A percentile compares a stretch with the other conserved stretches of the same genome.
Conservation (phyloP, 805 yeast genomes). For the Saturnispora galanensis region DNA sequence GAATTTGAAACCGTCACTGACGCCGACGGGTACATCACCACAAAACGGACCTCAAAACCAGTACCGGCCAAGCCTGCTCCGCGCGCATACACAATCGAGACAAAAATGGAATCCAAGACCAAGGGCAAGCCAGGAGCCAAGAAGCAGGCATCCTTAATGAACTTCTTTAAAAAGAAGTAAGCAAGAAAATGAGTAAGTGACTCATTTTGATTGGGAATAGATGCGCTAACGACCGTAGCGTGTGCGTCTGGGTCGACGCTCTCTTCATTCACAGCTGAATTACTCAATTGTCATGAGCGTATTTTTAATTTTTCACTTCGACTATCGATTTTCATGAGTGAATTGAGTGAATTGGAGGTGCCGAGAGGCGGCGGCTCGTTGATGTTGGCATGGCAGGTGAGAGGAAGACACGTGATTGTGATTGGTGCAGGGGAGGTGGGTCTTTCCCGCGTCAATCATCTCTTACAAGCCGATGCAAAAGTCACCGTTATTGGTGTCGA, state of each 20-base stretch:
- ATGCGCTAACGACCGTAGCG: too few species aligned
- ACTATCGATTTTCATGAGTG: too few species aligned
- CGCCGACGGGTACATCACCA: constrained; percentile 25
- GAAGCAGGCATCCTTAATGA: constrained; percentile 25
- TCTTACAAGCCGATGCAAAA: constrained; percentile 59
- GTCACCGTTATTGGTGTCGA: constrained; percentile 49
- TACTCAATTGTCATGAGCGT: background rate
- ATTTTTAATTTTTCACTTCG: background rate
- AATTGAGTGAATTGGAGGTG: background rate
- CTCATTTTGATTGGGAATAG: too few species aligned
- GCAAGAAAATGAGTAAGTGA: constrained; percentile 6
- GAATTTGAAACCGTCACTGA: constrained; percentile 21
- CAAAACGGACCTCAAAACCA: constrained; percentile 8
- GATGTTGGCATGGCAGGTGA: constrained; percentile 67
- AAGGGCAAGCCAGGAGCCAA: constrained; percentile 5
- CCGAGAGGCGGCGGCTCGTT: constrained; percentile 43
- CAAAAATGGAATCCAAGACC: background rate
- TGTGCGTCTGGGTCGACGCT: background rate
- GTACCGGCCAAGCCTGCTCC: constrained; percentile 4
- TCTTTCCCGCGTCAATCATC: constrained; percentile 53
- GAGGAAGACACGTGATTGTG: constrained; percentile 53
- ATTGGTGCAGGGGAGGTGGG: constrained; percentile 80
- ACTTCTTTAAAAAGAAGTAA: constrained; percentile 24
- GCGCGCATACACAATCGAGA: constrained; percentile 5
- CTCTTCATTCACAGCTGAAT: background rate